A percentile compares a stretch with the other conserved stretches of the same genome.
Conservation (phyloP, 1,284 basidiomycete species). For the Cryptococcus wingfieldii region DNA sequence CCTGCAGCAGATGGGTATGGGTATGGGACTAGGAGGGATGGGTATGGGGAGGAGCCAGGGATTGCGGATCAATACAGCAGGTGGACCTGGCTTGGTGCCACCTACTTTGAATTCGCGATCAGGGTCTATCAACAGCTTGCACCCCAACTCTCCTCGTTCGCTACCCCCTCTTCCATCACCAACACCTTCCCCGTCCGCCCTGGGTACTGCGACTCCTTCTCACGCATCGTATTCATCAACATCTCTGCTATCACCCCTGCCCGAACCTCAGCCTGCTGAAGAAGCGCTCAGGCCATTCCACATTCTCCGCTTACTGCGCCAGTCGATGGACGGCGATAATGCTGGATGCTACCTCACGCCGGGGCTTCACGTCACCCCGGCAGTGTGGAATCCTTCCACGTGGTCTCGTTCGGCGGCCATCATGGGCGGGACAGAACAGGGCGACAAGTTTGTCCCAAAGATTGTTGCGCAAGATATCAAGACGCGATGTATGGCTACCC, state of each 20-base stretch:
- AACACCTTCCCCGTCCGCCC: slow-evolving; percentile 9
- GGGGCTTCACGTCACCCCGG: slow-evolving; percentile 78
- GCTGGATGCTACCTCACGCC: slow-evolving; percentile 84
- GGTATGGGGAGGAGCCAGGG: not conserved
- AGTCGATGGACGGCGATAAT: slow-evolving; percentile 69
- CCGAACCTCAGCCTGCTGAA: slow-evolving; percentile 57
- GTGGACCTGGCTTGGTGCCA: slow-evolving; percentile 15
- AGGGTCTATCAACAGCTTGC: not conserved
- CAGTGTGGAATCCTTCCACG: slow-evolving; percentile 62
- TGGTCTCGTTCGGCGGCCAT: slow-evolving; percentile 9
- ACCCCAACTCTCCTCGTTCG: not conserved
- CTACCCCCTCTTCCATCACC: not conserved
- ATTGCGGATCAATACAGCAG: slow-evolving; percentile 10
- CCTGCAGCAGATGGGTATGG: not conserved
- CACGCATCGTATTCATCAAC: slow-evolving; percentile 3
- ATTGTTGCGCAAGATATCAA: slow-evolving; percentile 35
- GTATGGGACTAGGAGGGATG: too few species aligned
- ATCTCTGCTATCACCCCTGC: slow-evolving; percentile 30
- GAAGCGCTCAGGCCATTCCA: slow-evolving; percentile 82
- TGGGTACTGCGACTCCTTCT: slow-evolving; percentile 9
- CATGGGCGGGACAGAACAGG: too few species aligned
- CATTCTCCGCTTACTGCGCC: slow-evolving; percentile 73
- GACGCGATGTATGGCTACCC: slow-evolving; percentile 25
- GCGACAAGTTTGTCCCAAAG: slow-evolving; percentile 33
- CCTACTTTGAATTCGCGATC: slow-evolving; percentile 1